Evolutionary conservation across 805 yeast species (phyloP), one percentile per base, ranked within the genome.

Genomic region (Torulaspora delbrueckii): DNA sequence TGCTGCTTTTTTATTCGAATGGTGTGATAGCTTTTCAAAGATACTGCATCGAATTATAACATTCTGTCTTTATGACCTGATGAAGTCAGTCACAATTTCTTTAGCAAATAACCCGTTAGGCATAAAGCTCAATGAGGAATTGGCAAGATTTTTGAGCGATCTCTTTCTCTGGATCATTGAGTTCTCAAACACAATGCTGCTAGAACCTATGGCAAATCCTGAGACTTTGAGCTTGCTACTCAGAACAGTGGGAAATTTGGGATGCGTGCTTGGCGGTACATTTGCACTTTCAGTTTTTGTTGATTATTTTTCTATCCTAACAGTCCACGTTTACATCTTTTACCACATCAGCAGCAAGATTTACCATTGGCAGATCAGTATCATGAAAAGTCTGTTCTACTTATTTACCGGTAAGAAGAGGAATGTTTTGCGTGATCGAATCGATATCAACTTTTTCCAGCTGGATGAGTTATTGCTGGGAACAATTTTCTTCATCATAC

Each of bases 51-150:
- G 27, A 8, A 16, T 41, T 8, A 46, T 64, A 7, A 47, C 42
- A 9, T 47, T 47, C 30, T 54, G 46, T 27, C 51, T 62, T 4
- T 77, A 77, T 44, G 58, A 68, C 27, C 70, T 71, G n/a, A 65
- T 82, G 35, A 66, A 72, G 14, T 49, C 59, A 2, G 61, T 81
- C 31, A 79, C 90, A 3, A 53, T 69, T 0, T 85, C 95, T 90
- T 72, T 93, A 30, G 87, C 89, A 71, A 76, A 81, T 50, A 85
- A 90, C 57, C 99, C 99, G 0, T 96, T 91, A 12, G 99, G 99
- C 3, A 81, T 93, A 56, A 93, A 93, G 59, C 75, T 93, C 42
- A 93, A 93, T 63, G 82, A 80, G 48, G 96, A 89, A 57, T 71
- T 93, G 14, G 86, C 96, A 0, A 74, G 71, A 12, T 95, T 93